Base-by-base conservation (phyloP, 164 flowering plant genomes). In the Liriodendron chinense region DNA sequence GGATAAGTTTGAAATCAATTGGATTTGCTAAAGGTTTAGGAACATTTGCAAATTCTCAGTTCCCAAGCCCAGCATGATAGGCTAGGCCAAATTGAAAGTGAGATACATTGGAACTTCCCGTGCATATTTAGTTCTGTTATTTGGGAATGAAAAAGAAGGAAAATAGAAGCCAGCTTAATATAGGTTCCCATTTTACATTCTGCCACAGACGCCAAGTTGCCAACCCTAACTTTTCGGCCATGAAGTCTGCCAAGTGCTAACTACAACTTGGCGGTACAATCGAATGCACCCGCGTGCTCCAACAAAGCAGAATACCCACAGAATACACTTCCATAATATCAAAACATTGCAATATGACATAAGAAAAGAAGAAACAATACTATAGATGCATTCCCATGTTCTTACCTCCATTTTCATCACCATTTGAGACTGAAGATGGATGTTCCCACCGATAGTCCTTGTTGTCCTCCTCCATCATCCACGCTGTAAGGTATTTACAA, bases 401-500 rank as follows among this genome's bases (percentile, higher is more conserved):
- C 62, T 57, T 13, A 14, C 62, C 67, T 23, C 1, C 67, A 24
- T 24, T 26, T 24, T 64, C 67, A 24, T 13, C 62, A 57, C 62
- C 67, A 64, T 23, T 64, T 64, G 67, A 64, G 67, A 24, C 22
- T 64, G 13, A 13, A 64, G 28, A 64, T 22, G 26, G 13, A n/a
- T 64, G 24, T 21, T n/a, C 23, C 22, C 67, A 64, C 23, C 9
- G 67, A n/a, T 23, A 24, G 14, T 22, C 34, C 34, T 64, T 24
- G 34, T 64, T 64, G 16, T 64, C n/a, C 62, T 57, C 67, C 22
- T 22, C 65, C 65, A 63, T 63, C 26, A 64, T 13, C 67, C 67
- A 64, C 34, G 22, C 28, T 10, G 13, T 8, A 7, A 64, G 67
- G 28, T 34, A 34, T 34, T 34, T 20, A 20, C 62, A 57, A 14